phyloP scores from a whole-genome alignment of 345 rosid genomes.

The Populus tremula region DNA sequence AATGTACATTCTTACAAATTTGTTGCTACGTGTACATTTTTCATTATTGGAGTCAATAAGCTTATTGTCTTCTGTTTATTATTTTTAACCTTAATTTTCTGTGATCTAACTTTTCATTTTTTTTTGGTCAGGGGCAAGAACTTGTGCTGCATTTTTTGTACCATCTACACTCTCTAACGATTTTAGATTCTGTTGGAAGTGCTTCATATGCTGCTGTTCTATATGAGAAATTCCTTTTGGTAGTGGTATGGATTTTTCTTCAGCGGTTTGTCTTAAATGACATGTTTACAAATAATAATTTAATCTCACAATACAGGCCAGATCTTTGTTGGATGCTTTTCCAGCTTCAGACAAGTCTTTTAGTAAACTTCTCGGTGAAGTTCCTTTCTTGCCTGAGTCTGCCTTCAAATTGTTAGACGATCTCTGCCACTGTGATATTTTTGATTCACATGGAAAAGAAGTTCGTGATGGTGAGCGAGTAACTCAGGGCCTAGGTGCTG shows the following conservation, averaged over 20 bases:
- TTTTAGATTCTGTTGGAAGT: slow-evolving; percentile 42
- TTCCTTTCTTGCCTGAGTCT: slow-evolving; percentile 73
- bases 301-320: slow-evolving; percentile 49
- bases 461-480: slow-evolving; percentile 78
- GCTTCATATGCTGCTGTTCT: slow-evolving; percentile 45
- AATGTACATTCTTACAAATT: too few relatives aligned
- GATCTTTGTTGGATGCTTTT: slow-evolving; percentile 72
- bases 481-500: slow-evolving; percentile 95
- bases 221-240: slow-evolving; percentile 79
- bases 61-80: not conserved
- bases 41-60: too few relatives aligned
- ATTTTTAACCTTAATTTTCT: slow-evolving; percentile 6
- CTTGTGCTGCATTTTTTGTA: slow-evolving; percentile 77
- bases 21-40: too few relatives aligned
- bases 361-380: slow-evolving; percentile 91
- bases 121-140: slow-evolving; percentile 75
- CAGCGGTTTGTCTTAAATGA: slow-evolving; percentile 10
- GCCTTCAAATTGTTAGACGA: slow-evolving; percentile 68
- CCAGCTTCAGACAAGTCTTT: slow-evolving; percentile 96
- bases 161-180: slow-evolving; percentile 64
- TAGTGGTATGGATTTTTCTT: slow-evolving; percentile 57
- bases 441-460: slow-evolving; percentile 59
- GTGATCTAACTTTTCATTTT: slow-evolving; percentile 12
- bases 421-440: slow-evolving; percentile 66
- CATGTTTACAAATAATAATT: slow-evolving; percentile 19